Percentiles rank a stretch among this genome's conserved stretches.
These are phyloP conservation scores for Neurospora pannonica DNA, from an alignment of 495 filamentous ascomycete genomes.

Conservation along the genomic window DNA sequence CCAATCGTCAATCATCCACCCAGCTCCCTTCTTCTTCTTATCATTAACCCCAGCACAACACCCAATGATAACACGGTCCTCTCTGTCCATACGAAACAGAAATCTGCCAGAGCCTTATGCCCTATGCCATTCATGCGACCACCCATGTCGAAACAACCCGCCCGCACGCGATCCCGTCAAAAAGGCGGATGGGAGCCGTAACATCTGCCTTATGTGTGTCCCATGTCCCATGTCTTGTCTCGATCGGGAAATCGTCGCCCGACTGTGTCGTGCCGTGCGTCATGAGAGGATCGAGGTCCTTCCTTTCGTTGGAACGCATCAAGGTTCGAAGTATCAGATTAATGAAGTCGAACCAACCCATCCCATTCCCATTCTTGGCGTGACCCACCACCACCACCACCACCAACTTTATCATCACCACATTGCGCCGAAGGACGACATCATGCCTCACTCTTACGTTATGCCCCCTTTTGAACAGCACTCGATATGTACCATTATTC, in stretches of 20 bases:
- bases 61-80: neutral
- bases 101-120: neutral
- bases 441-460: neutral
- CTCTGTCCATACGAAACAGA: neutral
- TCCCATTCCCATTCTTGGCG: neutral
- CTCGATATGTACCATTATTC: constrained; percentile 1
- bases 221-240: neutral
- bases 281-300: neutral
- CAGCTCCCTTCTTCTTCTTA: neutral
- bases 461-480: neutral
- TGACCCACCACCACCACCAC: neutral
- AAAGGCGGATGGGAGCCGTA: neutral
- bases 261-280: neutral
- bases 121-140: neutral
- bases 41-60: neutral
- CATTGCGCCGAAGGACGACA: neutral
- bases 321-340: neutral
- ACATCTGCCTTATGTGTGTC: neutral
- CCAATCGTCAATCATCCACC: neutral
- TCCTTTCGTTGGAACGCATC: neutral
- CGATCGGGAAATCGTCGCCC: neutral
- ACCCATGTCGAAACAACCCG: neutral
- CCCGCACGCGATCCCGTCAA: neutral
- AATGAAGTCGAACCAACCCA: neutral
- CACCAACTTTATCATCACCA: neutral